phyloP scores from a whole-genome alignment of 192 early-diverging fungal species.

The Gonapodya prolifera region DNA sequence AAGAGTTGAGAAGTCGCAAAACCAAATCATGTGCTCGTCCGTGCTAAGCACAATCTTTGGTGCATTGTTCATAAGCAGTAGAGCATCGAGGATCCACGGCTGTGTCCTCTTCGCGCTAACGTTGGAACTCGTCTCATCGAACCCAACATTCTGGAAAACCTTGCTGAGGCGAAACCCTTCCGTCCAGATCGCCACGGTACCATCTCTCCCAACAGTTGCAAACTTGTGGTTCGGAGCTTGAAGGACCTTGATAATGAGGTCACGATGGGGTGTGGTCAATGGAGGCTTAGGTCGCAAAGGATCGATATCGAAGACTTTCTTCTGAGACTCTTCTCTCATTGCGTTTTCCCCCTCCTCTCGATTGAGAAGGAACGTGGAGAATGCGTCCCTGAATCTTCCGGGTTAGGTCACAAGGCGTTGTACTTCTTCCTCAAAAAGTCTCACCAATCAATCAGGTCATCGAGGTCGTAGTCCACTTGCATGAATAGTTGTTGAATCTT shows the following conservation, averaged over 20 bases:
- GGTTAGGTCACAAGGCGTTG: no score
- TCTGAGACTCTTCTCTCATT: slow-evolving; percentile 32
- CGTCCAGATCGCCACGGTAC: slow-evolving; percentile 33
- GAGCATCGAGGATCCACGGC: slow-evolving; percentile 34
- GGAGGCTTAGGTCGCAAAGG: slow-evolving; percentile 8
- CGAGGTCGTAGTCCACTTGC: slow-evolving; percentile 44
- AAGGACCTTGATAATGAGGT: slow-evolving; percentile 23
- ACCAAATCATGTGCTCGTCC: slow-evolving; percentile 33
- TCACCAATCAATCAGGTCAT: slow-evolving; percentile 38
- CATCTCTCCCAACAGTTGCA: slow-evolving; percentile 31
- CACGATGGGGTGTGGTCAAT: slow-evolving; percentile 26
- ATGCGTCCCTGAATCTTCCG: no score
- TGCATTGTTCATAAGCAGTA: slow-evolving; percentile 19
- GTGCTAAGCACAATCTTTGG: slow-evolving; percentile 28
- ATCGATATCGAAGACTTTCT: slow-evolving; percentile 20
- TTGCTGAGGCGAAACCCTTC: slow-evolving; percentile 30
- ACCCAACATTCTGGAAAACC: slow-evolving; percentile 24
- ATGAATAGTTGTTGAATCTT: slow-evolving; percentile 36
- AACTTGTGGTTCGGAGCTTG: slow-evolving; percentile 18
- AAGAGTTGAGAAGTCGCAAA: slow-evolving; percentile 27
- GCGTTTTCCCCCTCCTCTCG: slow-evolving; percentile 28
- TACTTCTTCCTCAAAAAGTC: no score
- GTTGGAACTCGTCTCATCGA: not conserved
- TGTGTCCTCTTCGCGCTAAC: slow-evolving; percentile 3
- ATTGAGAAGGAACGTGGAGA: slow-evolving; percentile 39